phyloP scores from a whole-genome alignment of 306 rosid genomes.

The Cucurbita ficifolia region DNA sequence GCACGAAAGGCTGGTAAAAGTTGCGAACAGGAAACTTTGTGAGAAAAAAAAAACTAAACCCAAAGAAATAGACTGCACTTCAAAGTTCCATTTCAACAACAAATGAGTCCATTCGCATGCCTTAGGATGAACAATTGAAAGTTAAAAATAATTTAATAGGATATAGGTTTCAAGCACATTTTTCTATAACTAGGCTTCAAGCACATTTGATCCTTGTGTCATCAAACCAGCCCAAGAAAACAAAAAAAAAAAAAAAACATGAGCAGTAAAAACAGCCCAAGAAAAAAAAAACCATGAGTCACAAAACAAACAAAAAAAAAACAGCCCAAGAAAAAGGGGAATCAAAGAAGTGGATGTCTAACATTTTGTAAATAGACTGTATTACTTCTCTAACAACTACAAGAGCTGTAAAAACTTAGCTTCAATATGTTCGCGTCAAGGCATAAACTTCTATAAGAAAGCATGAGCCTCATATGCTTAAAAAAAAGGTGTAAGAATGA shows the following conservation, averaged over 20 bases:
- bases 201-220: neutral
- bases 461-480: neutral
- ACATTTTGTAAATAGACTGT: neutral
- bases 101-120: neutral
- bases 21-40: slow-evolving; percentile 8
- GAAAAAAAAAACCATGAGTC: neutral
- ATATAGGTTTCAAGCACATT: neutral
- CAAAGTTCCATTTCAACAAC: neutral
- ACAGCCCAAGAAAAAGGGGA: neutral
- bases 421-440: neutral
- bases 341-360: neutral
- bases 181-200: neutral
- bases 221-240: neutral
- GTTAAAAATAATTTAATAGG: neutral
- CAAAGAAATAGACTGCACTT: neutral
- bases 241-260: neutral
- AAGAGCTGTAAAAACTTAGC: neutral
- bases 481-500: neutral
- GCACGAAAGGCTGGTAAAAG: slow-evolving; percentile 61
- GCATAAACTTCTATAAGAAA: neutral
- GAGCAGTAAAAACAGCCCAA: no score
- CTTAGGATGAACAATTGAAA: neutral
- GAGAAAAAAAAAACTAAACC: neutral
- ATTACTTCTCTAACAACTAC: neutral
- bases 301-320: neutral